Base-by-base conservation (phyloP, 495 filamentous ascomycete genomes). In the Trichoderma gamsii region DNA sequence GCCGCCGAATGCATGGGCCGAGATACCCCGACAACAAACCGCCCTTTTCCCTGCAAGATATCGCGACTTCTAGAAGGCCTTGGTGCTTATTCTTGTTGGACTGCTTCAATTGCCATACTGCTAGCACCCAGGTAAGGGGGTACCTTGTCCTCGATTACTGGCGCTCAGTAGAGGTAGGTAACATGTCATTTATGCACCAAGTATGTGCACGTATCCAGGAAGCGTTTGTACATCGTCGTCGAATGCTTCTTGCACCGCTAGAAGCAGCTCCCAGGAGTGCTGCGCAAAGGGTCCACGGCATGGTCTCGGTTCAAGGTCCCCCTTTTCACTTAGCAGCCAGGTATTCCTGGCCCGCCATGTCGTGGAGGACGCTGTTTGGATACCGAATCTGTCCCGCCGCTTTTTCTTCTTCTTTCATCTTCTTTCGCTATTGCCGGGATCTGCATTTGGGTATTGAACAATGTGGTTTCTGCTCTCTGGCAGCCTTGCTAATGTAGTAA, bases 261-360 rank as follows among this genome's bases (percentile, higher is more conserved):
- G 12, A 32, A 61, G 56, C 25, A 61, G 23, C 56, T 61, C 11
- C 56, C n/a, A 56, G 51, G 51, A 56, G 18, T 23, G n/a, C 51
- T 56, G 51, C 51, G n/a, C 9, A 56, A 21, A 56, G 51, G 51
- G 51, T 56, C 51, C 51, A 61, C 25, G 56, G 25, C 56, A 27
- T 61, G 25, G 29, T 18, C 56, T 61, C 56, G 56, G 56, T 18
- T 6, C 56, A 21, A 18, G 25, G 25, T 25, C 18, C 56, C 56
- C 56, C 56, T 4, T 32, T 61, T 3, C 29, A 12, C n/a, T 21
- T 29, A 32, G 9, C 25, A 25, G 25, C 8, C 25, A 25, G 25
- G 1, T 61, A 9, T 18, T 32, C 13, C n/a, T 49, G 44, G 13
- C n/a, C 15, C 15, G 15, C 44, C 9, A 25, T 25, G 2, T 61